Evolutionary conservation across 192 early-diverging fungal species (phyloP).

Genomic region (Chytriomyces sp.): DNA sequence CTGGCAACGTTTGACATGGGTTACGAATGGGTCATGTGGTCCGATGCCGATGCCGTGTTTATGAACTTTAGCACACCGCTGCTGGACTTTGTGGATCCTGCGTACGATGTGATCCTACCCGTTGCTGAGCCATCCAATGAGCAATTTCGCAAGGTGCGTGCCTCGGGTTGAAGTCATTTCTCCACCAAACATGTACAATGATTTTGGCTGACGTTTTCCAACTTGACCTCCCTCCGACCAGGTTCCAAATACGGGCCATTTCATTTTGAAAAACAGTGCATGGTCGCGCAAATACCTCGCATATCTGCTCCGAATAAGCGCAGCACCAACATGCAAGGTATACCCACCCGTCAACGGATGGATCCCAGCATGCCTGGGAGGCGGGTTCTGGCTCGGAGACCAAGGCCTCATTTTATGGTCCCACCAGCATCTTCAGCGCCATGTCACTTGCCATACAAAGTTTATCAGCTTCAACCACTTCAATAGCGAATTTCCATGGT

Average conservation of each 20-base stretch:
- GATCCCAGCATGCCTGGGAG: not conserved
- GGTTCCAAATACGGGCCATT: conserved; percentile 17
- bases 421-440: not conserved
- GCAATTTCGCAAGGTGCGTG: not conserved
- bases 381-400: conserved; percentile 1
- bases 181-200: too few species aligned
- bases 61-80: not conserved
- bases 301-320: not conserved
- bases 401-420: conserved; percentile 11
- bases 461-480: conserved; percentile 1
- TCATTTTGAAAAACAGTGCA: conserved; percentile 12
- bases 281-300: conserved; percentile 11
- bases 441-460: conserved; percentile 12
- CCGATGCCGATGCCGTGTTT: conserved; percentile 9
- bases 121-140: conserved; percentile 10
- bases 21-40: conserved; percentile 23
- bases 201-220: too few species aligned
- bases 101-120: conserved; percentile 14
- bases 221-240: not conserved
- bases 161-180: not conserved
- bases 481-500: conserved; percentile 15
- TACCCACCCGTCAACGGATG: conserved; percentile 4
- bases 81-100: conserved; percentile 5
- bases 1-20: not conserved
- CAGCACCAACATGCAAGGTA: not conserved